Percentiles rank a stretch among this genome's conserved stretches.
Conservation (phyloP, 176 grass and related monocot genomes). For the Oryza rufipogon region DNA sequence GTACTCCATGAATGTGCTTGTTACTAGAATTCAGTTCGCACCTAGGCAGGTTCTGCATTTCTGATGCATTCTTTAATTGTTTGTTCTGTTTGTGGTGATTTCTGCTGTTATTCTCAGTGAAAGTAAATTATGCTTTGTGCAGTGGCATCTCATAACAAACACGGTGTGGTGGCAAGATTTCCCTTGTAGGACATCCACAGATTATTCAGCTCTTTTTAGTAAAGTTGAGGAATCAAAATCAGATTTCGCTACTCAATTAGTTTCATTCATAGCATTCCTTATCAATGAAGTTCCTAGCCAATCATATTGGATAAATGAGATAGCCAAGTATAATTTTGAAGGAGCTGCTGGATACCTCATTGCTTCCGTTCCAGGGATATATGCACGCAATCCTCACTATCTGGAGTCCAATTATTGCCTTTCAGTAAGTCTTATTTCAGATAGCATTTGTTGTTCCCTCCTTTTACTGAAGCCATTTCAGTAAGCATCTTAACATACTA, state of each 20-base stretch:
- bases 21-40: slow-evolving; percentile 83
- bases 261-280: slow-evolving; percentile 70
- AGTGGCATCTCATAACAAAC: slow-evolving; percentile 89
- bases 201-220: slow-evolving; percentile 76
- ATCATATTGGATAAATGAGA: slow-evolving; percentile 80
- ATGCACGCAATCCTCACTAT: slow-evolving; percentile 54
- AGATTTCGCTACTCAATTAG: slow-evolving; percentile 86
- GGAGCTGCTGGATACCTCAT: slow-evolving; percentile 68
- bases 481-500: slow-evolving; percentile 22
- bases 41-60: slow-evolving; percentile 48
- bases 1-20: slow-evolving; percentile 51
- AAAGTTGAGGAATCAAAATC: slow-evolving; percentile 49
- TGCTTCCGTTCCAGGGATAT: slow-evolving; percentile 78
- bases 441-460: slow-evolving; percentile 7
- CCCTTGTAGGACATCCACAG: slow-evolving; percentile 44
- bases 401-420: slow-evolving; percentile 63
- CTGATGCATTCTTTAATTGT: background rate
- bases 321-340: slow-evolving; percentile 78
- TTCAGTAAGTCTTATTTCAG: slow-evolving; percentile 59
- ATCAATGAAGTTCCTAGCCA: slow-evolving; percentile 67
- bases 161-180: slow-evolving; percentile 95
- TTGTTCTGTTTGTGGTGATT: slow-evolving; percentile 23
- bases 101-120: slow-evolving; percentile 19
- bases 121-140: slow-evolving; percentile 40
- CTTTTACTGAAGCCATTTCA: background rate